Percentiles rank a stretch among this genome's conserved stretches.
These are phyloP conservation scores for Malus hybrid DNA, from an alignment of 331 rosid genomes.

Conservation along the genomic window DNA sequence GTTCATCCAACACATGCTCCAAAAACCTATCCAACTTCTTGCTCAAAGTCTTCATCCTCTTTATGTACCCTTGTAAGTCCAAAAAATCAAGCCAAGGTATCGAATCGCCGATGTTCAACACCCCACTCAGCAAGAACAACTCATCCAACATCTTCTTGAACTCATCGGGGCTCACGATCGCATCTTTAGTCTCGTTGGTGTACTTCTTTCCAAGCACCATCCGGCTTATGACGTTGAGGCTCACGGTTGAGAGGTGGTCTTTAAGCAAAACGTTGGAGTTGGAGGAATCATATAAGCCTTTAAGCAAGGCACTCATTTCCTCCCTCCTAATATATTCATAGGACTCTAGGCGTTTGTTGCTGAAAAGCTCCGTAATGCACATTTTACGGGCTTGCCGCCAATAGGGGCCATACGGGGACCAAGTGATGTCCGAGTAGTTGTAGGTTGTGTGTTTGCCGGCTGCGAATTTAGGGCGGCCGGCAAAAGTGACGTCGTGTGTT, in stretches of 20 bases:
- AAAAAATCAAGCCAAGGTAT: slow-evolving; percentile 73
- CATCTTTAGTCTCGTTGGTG: slow-evolving; percentile 16
- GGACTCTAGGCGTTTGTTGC: slow-evolving; percentile 42
- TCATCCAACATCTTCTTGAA: slow-evolving; percentile 72
- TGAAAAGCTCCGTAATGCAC: slow-evolving; percentile 52
- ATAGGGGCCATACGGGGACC: slow-evolving; percentile 75
- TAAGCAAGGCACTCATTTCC: slow-evolving; percentile 22
- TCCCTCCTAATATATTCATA: slow-evolving; percentile 55
- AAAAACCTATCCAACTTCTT: slow-evolving; percentile 62
- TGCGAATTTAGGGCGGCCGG: slow-evolving; percentile 44
- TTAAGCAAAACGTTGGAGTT: slow-evolving; percentile 21
- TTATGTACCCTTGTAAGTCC: slow-evolving; percentile 66
- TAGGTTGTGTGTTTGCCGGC: slow-evolving; percentile 71
- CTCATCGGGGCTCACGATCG: slow-evolving; percentile 45
- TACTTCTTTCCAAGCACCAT: slow-evolving; percentile 79
- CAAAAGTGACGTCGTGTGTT: slow-evolving; percentile 47
- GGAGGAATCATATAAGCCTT: slow-evolving; percentile 12
- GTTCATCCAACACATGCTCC: slow-evolving; percentile 81
- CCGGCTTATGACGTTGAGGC: slow-evolving; percentile 68
- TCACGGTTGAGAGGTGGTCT: slow-evolving; percentile 37
- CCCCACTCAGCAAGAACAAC: slow-evolving; percentile 61
- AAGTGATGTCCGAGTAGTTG: slow-evolving; percentile 59
- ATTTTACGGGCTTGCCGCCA: slow-evolving; percentile 75
- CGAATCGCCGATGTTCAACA: slow-evolving; percentile 57
- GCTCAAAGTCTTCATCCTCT: slow-evolving; percentile 67